Evolutionary conservation across 2,329 filamentous ascomycete genomes (phyloP).

Genomic region (Xylaria sp.): DNA sequence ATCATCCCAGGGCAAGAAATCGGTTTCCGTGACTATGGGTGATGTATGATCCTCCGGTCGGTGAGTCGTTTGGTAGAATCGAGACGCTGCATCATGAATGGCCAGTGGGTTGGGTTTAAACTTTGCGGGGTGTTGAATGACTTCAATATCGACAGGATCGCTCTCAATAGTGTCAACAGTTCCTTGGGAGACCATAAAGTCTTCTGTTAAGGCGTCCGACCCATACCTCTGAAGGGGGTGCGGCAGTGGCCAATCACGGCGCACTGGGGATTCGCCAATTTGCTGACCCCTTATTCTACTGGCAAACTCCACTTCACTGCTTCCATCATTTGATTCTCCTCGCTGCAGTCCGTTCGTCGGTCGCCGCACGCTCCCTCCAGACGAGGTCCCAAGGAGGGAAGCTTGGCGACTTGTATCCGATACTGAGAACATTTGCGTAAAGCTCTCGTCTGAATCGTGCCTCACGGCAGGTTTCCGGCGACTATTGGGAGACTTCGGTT

Average conservation of each 20-base stretch:
- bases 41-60: constrained; percentile 54
- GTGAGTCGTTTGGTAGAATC: constrained; percentile 17
- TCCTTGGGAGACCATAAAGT: constrained; percentile 49
- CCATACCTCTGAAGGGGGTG: constrained; percentile 40
- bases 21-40: constrained; percentile 63
- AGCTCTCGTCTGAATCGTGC: constrained; percentile 70
- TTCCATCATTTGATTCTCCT: constrained; percentile 40
- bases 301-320: constrained; percentile 55
- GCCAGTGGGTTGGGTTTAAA: constrained; percentile 24
- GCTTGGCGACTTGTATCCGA: constrained; percentile 61
- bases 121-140: constrained; percentile 28
- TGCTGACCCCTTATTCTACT: constrained; percentile 59
- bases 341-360: constrained; percentile 26
- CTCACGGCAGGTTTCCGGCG: constrained; percentile 51
- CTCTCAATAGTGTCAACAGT: constrained; percentile 48
- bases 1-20: constrained; percentile 68
- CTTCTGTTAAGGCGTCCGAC: constrained; percentile 45
- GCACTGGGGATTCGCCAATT: constrained; percentile 49
- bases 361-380: constrained; percentile 45
- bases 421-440: constrained; percentile 68
- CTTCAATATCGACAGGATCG: constrained; percentile 33
- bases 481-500: constrained; percentile 49
- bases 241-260: constrained; percentile 37
- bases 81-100: constrained; percentile 22
- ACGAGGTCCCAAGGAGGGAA: constrained; percentile 54